These are phyloP conservation scores for Gnomoniopsis sp. DNA, from an alignment of 2,329 filamentous ascomycete genomes.

Conservation along the genomic window DNA sequence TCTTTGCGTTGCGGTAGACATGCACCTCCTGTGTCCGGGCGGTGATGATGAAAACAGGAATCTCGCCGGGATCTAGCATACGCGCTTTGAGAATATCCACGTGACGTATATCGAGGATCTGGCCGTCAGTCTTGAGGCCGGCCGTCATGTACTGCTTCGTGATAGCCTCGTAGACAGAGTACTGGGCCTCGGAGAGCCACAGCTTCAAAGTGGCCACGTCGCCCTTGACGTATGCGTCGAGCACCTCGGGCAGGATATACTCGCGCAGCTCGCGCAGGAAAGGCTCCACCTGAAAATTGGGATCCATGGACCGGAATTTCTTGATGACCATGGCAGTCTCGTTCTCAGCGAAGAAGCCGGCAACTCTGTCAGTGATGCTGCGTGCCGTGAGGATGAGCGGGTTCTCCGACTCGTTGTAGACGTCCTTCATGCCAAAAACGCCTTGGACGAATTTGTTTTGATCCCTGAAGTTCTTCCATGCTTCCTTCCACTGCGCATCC, in stretches of 20 bases:
- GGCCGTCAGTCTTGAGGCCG: conserved; percentile 89
- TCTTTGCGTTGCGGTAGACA: conserved; percentile 91
- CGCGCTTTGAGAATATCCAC: conserved; percentile 83
- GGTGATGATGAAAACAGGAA: conserved; percentile 95
- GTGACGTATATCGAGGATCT: conserved; percentile 90
- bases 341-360: conserved; percentile 97
- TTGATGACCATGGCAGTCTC: conserved; percentile 98
- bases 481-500: conserved; percentile 95
- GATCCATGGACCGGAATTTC: conserved; percentile 95
- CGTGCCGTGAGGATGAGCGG: conserved; percentile 89
- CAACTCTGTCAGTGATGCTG: conserved; percentile 88
- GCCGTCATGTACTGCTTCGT: conserved; percentile 94
- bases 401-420: conserved; percentile 96
- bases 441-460: conserved; percentile 84
- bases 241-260: conserved; percentile 94
- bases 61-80: conserved; percentile 79
- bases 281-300: conserved; percentile 88
- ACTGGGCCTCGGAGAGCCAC: conserved; percentile 96
- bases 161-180: conserved; percentile 92
- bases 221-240: conserved; percentile 97
- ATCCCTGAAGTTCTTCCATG: conserved; percentile 95
- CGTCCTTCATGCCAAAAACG: conserved; percentile 78
- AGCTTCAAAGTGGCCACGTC: conserved; percentile 86
- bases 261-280: conserved; percentile 95
- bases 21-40: conserved; percentile 97